These are phyloP conservation scores for Aspergillus avenaceus DNA, from an alignment of 495 filamentous ascomycete species.

Conservation along the genomic window DNA sequence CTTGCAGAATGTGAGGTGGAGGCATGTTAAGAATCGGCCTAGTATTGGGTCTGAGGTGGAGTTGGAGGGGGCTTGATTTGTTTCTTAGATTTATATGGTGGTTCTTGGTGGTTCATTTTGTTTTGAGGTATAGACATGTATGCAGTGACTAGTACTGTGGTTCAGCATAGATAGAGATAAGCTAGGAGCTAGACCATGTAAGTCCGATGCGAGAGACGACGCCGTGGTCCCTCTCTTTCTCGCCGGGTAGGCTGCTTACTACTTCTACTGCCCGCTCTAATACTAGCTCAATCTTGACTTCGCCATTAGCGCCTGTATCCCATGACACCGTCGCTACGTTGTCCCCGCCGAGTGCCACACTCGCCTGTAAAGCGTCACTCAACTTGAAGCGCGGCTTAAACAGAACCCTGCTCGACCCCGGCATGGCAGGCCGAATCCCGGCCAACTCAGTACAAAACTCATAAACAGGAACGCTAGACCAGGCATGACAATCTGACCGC, in stretches of 20 bases:
- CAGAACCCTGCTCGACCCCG: constrained; percentile 21
- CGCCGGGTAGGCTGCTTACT: constrained; percentile 20
- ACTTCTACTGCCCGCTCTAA: constrained; percentile 26
- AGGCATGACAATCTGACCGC: constrained; percentile 39
- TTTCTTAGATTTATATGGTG: background rate
- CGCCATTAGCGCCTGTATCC: constrained; percentile 2
- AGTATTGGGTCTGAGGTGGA: background rate
- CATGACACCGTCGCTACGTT: constrained; percentile 30
- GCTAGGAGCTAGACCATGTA: too few relatives aligned
- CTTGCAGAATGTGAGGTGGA: constrained; percentile 35
- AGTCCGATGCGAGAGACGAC: too few relatives aligned
- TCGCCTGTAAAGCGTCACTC: constrained; percentile 18
- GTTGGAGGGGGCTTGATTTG: background rate
- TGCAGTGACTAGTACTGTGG: too few relatives aligned
- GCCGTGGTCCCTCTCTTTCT: constrained; percentile 16
- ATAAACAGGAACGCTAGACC: constrained; percentile 40
- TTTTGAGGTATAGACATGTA: too few relatives aligned
- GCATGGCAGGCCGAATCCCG: constrained; percentile 19
- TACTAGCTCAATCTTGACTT: constrained; percentile 18
- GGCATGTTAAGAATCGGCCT: background rate
- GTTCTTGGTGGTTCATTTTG: too few relatives aligned
- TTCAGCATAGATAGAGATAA: too few relatives aligned
- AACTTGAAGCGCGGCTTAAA: constrained; percentile 31
- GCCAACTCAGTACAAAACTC: constrained; percentile 36
- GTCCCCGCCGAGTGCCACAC: constrained; percentile 19